phyloP scores from a whole-genome alignment of 257 asterid genomes.

The Plantago ovata region DNA sequence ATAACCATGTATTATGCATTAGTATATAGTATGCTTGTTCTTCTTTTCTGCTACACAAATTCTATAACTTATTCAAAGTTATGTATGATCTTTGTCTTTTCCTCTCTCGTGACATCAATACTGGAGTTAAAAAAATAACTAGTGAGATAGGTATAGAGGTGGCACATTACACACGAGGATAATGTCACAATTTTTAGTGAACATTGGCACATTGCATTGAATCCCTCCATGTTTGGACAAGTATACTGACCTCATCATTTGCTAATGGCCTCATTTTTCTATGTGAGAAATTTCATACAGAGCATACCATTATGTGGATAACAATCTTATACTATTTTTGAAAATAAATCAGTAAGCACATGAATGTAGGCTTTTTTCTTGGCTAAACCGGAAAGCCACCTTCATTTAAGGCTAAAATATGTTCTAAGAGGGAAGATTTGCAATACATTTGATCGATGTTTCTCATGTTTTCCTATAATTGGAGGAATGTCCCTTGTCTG shows the following conservation, averaged over 20 bases:
- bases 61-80: neutral
- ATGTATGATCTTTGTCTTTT: neutral
- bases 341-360: too few species aligned
- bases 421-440: too few species aligned
- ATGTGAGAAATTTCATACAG: neutral
- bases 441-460: too few species aligned
- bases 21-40: neutral
- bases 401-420: too few species aligned
- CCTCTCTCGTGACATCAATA: slow-evolving; percentile 9
- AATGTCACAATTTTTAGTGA: neutral
- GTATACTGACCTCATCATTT: neutral
- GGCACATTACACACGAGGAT: neutral
- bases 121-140: neutral
- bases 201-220: slow-evolving; percentile 3
- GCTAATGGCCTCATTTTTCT: neutral
- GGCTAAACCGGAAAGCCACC: too few species aligned
- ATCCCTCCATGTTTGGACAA: neutral
- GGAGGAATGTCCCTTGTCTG: too few species aligned
- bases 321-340: too few species aligned
- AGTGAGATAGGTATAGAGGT: neutral
- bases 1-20: neutral
- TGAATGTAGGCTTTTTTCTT: too few species aligned
- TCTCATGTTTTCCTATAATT: too few species aligned
- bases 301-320: neutral
- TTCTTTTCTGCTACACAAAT: neutral